A percentile compares a stretch with the other conserved stretches of the same genome.
These are phyloP conservation scores for Sarcomyxa edulis DNA, from an alignment of 768 basidiomycete genomes.

Conservation along the genomic window DNA sequence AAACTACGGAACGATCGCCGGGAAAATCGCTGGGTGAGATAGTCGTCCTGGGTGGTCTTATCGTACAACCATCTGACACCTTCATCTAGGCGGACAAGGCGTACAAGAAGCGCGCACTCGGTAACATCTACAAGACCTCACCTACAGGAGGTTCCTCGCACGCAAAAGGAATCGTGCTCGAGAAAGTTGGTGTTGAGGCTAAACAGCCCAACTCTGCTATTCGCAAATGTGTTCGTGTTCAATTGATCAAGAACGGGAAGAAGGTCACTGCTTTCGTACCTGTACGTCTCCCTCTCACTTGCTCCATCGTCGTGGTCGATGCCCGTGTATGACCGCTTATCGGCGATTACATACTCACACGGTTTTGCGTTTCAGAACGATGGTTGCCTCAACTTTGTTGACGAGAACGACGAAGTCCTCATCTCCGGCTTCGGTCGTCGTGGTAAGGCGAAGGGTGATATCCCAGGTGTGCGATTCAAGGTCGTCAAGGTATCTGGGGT, in stretches of 20 bases:
- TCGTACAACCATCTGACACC: constrained; percentile 7
- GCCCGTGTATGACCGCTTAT: too few species aligned
- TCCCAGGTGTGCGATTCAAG: constrained; percentile 99
- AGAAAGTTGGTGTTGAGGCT: constrained; percentile 99
- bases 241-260: constrained; percentile 99
- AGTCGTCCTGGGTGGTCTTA: constrained; percentile 3
- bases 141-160: constrained; percentile 99
- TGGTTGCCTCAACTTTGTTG: constrained; percentile 97
- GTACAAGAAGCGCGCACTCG: constrained; percentile 99
- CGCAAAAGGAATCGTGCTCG: constrained; percentile 99
- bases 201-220: constrained; percentile 99
- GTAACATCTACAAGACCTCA: constrained; percentile 99
- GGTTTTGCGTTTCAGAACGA: constrained; percentile 60
- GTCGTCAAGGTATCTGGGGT: constrained; percentile 99
- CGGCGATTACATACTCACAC: too few species aligned
- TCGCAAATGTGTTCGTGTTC: constrained; percentile 99
- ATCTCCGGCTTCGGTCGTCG: constrained; percentile 99
- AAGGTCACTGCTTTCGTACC: constrained; percentile 99
- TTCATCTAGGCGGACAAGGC: constrained; percentile 85
- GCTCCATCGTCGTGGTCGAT: too few species aligned
- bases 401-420: constrained; percentile 99
- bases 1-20: constrained; percentile 93
- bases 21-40: constrained; percentile 93
- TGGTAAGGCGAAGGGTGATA: constrained; percentile 99
- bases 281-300: constrained; percentile 54